These are phyloP conservation scores for Aegilops bicornis DNA, from an alignment of 176 grass and related monocot species.

Conservation along the genomic window DNA sequence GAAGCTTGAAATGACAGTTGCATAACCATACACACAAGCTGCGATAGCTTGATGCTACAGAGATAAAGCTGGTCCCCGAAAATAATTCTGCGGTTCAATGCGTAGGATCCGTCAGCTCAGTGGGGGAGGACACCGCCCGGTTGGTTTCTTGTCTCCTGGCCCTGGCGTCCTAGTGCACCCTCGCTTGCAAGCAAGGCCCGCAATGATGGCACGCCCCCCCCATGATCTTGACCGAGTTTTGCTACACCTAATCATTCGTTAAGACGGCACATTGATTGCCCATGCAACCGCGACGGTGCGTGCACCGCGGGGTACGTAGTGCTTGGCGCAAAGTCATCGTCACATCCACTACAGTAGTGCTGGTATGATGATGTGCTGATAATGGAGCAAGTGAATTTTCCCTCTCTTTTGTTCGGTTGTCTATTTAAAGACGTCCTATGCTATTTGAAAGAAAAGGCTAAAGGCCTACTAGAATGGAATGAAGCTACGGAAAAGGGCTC, in stretches of 20 bases:
- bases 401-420: background rate
- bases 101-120: background rate
- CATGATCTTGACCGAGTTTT: conserved; percentile 29
- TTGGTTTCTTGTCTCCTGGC: conserved; percentile 18
- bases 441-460: conserved; percentile 8
- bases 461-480: background rate
- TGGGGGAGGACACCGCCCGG: background rate
- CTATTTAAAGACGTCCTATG: background rate
- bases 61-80: conserved; percentile 14
- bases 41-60: background rate
- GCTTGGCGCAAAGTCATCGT: conserved; percentile 1
- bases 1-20: background rate
- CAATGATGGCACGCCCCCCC: background rate
- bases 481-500: background rate
- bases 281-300: background rate
- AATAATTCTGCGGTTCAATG: conserved; percentile 4
- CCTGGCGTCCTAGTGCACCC: conserved; percentile 15
- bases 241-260: conserved; percentile 21
- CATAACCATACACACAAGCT: background rate
- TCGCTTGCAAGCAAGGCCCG: conserved; percentile 50
- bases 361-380: conserved; percentile 23
- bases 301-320: background rate
- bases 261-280: background rate
- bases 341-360: background rate
- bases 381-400: background rate